Conservation (phyloP, 768 basidiomycete species). For the Russula olivacea region DNA sequence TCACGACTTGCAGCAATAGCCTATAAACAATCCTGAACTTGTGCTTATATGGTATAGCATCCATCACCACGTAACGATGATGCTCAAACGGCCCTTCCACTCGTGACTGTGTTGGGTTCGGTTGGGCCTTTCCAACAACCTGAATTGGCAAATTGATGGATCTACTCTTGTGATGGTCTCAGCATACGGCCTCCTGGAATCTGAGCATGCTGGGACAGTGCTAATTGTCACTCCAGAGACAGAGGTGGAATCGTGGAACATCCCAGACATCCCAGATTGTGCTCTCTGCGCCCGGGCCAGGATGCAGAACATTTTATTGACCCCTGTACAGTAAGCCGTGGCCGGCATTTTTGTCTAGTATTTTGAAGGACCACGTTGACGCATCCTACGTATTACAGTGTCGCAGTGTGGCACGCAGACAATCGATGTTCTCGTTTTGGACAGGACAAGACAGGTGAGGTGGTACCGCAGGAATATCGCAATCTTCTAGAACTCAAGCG, state of each 20-base stretch:
- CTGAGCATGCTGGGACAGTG: neutral
- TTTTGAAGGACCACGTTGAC: neutral
- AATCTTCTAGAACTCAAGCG: neutral
- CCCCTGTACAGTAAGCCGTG: neutral
- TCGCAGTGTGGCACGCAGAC: neutral
- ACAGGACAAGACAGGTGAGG: neutral
- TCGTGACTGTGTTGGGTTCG: neutral
- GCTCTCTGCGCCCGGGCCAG: neutral
- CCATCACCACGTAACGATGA: neutral
- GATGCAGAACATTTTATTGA: neutral
- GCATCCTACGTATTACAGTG: neutral
- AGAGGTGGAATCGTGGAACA: neutral
- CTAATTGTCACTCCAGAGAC: neutral
- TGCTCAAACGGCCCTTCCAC: neutral
- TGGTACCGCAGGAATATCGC: neutral
- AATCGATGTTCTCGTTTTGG: neutral
- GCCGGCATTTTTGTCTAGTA: neutral
- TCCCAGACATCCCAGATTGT: too few relatives aligned
- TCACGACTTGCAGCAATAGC: neutral
- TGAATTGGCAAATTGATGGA: neutral
- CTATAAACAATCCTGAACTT: neutral
- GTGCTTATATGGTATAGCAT: constrained; percentile 1
- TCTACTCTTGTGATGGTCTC: neutral
- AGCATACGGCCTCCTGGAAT: neutral
- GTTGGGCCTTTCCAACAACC: neutral